Conservation (phyloP, 768 basidiomycete species). For the Podaxis sp. region DNA sequence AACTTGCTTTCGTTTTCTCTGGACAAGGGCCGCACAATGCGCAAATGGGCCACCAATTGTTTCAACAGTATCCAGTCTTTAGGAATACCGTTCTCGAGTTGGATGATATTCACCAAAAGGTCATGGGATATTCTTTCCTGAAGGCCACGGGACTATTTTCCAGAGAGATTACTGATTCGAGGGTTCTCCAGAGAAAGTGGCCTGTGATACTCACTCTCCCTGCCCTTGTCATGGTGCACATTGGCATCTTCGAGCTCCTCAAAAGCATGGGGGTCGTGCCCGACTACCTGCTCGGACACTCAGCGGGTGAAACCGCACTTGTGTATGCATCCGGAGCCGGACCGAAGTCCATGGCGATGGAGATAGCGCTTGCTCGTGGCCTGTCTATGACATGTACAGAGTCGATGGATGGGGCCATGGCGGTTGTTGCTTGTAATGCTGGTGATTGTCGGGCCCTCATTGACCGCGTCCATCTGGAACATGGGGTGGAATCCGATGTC, state of each 20-base stretch:
- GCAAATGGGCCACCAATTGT: conserved; percentile 26
- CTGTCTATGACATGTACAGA: conserved; percentile 29
- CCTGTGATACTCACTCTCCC: conserved; percentile 35
- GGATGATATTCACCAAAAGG: conserved; percentile 26
- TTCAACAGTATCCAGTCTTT: conserved; percentile 29
- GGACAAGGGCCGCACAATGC: conserved; percentile 23
- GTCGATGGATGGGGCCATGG: conserved; percentile 35
- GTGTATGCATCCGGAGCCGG: conserved; percentile 40
- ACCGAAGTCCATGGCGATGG: conserved; percentile 34
- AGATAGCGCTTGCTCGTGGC: conserved; percentile 40
- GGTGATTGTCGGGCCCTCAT: conserved; percentile 24
- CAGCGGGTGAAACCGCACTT: conserved; percentile 43
- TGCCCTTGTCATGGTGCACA: conserved; percentile 39
- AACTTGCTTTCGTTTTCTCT: conserved; percentile 28
- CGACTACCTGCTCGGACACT: conserved; percentile 38
- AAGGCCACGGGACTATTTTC: conserved; percentile 32
- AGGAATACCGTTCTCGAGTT: conserved; percentile 31
- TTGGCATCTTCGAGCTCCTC: conserved; percentile 39
- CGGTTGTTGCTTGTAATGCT: conserved; percentile 32
- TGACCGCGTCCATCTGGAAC: conserved; percentile 6
- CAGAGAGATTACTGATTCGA: conserved; percentile 2
- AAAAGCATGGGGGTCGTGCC: conserved; percentile 30
- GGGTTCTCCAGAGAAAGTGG: conserved; percentile 21
- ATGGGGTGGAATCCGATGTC: conserved; percentile 16
- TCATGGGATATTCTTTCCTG: conserved; percentile 32